Conservation (phyloP, 371 early-diverging fungal genomes). For the Dinochytrium kinnereticum region DNA sequence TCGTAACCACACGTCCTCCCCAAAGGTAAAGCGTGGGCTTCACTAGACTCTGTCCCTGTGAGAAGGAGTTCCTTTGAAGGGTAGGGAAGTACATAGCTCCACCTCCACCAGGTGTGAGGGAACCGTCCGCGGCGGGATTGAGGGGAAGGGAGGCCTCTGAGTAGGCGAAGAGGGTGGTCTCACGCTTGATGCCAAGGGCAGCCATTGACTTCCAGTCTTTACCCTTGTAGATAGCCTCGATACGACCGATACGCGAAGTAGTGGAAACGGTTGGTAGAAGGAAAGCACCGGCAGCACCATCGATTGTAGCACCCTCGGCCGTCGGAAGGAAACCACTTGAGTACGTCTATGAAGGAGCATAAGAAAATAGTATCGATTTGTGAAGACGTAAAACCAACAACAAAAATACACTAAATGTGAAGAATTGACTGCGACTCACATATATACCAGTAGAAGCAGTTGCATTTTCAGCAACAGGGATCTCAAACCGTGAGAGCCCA, state of each 20-base stretch:
- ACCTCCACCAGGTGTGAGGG: background rate
- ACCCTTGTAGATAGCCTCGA: constrained; percentile 8
- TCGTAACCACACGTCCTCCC: too few relatives aligned
- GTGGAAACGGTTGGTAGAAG: constrained; percentile 6
- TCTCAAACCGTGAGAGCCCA: too few relatives aligned
- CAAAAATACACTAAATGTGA: too few relatives aligned
- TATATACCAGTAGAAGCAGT: too few relatives aligned
- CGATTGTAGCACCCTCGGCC: background rate
- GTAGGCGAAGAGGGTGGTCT: constrained; percentile 13
- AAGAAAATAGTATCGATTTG: too few relatives aligned
- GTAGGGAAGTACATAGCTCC: background rate
- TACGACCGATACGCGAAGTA: background rate
- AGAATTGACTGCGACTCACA: too few relatives aligned
- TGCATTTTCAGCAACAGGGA: too few relatives aligned
- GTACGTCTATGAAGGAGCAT: too few relatives aligned
- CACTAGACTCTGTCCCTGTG: too few relatives aligned
- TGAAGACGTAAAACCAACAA: too few relatives aligned
- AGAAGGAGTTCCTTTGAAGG: background rate
- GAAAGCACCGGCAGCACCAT: constrained; percentile 11
- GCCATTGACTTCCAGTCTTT: background rate
- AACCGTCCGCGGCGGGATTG: background rate
- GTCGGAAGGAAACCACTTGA: too few relatives aligned
- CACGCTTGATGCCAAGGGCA: background rate
- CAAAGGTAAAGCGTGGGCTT: too few relatives aligned
- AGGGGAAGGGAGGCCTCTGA: background rate